Percentiles rank a stretch among this genome's conserved stretches.
phyloP scores from a whole-genome alignment of 2,329 filamentous ascomycete genomes.

The Raffaelea deltoideospora region DNA sequence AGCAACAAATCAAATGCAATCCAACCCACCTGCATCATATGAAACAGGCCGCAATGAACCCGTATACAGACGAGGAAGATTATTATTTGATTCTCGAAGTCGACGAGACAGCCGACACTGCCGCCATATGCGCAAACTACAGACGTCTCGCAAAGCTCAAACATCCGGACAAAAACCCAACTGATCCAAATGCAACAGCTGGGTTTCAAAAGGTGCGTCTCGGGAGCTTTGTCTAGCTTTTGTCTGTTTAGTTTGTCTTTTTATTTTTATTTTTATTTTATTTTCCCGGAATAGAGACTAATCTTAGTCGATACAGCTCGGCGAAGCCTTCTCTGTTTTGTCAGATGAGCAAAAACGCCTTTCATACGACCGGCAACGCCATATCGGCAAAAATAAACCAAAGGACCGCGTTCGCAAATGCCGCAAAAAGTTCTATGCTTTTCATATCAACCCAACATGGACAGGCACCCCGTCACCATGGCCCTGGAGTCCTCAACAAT shows the following conservation, averaged over 20 bases:
- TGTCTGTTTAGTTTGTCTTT: too few relatives aligned
- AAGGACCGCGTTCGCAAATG: too few relatives aligned
- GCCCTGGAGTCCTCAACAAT: not conserved
- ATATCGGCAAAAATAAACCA: not conserved
- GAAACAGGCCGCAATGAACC: too few relatives aligned
- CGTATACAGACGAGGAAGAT: constrained; percentile 1
- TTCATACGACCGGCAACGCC: constrained; percentile 3
- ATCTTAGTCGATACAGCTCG: constrained; percentile 4
- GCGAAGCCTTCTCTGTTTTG: constrained; percentile 11
- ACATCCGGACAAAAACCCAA: constrained; percentile 13
- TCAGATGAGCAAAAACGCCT: constrained; percentile 5
- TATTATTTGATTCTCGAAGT: constrained; percentile 13
- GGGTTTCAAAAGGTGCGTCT: constrained; percentile 11
- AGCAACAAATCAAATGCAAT: too few relatives aligned
- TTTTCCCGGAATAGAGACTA: too few relatives aligned
- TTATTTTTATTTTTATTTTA: not conserved
- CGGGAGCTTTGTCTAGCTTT: not conserved
- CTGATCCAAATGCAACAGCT: constrained; percentile 11
- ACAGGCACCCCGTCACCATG: not conserved
- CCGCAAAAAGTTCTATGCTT: not conserved
- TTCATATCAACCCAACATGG: not conserved
- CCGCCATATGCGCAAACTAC: constrained; percentile 10
- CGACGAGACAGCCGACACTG: constrained; percentile 2
- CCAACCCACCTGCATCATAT: too few relatives aligned
- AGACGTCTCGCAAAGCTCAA: constrained; percentile 10